Percentiles rank a stretch among this genome's conserved stretches.
Conservation (phyloP, 352 stramenopile genomes). For the Phytophthora ohioensis region DNA sequence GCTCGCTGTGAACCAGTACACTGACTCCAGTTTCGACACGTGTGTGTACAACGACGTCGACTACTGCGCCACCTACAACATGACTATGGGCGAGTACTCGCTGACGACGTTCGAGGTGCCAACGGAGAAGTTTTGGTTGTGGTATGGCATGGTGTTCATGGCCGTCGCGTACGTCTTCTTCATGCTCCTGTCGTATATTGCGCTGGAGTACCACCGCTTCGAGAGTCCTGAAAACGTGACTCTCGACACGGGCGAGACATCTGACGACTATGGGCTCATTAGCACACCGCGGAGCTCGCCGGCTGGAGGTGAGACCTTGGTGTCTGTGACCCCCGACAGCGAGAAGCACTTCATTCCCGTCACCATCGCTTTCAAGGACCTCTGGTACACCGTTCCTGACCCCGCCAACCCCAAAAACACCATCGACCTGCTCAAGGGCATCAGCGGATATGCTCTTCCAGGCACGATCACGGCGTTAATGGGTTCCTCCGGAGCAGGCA, state of each 20-base stretch:
- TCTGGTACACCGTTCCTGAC: constrained; percentile 28
- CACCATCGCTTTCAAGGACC: constrained; percentile 29
- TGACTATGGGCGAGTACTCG: constrained; percentile 34
- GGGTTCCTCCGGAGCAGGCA: constrained; percentile 27
- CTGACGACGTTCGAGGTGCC: constrained; percentile 27
- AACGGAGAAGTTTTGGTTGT: constrained; percentile 32
- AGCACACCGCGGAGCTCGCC: constrained; percentile 14
- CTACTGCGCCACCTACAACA: constrained; percentile 27
- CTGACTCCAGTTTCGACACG: constrained; percentile 21
- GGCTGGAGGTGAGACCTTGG: neutral
- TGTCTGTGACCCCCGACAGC: constrained; percentile 9
- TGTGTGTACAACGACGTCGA: constrained; percentile 27
- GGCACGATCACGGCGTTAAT: constrained; percentile 30
- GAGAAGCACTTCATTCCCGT: constrained; percentile 25
- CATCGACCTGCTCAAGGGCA: constrained; percentile 30
- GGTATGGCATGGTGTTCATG: constrained; percentile 36
- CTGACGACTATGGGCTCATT: constrained; percentile 15
- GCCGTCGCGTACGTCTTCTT: constrained; percentile 28
- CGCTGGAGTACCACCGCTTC: constrained; percentile 30
- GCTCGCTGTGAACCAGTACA: constrained; percentile 39
- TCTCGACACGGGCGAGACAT: neutral
- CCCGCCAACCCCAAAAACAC: constrained; percentile 27
- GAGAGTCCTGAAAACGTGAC: constrained; percentile 32
- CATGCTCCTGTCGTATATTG: constrained; percentile 34
- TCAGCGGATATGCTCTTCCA: constrained; percentile 27